Evolutionary conservation across 2,329 filamentous ascomycete species (phyloP), one percentile per base, ranked within the genome.

Genomic region (Coccinonectria pachysandricola): DNA sequence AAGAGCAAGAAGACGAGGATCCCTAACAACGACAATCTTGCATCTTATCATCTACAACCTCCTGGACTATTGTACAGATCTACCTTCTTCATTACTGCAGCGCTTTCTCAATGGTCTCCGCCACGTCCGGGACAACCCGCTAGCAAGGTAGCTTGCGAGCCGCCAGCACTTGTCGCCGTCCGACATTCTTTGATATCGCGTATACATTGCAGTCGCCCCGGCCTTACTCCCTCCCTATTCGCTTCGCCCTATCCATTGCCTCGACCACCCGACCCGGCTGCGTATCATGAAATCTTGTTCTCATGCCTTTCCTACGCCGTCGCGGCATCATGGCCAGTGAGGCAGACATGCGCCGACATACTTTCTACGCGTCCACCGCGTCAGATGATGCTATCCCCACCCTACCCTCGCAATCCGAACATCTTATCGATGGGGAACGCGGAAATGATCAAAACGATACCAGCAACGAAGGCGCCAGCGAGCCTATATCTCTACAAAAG

Each of bases 281-380:
- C 42, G 42, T 51, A 54, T 37, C 49, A 62, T 60, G 57, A 56
- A 36, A 50, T 48, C 43, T 46, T 46, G 50, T 48, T 49, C 55
- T 39, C 45, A 75, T 75, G 70, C 68, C 70, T 46, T 71, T 75
- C 43, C 59, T 74, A 56, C 70, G 70, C 57, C 69, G 69, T 53
- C 68, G 68, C 51, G 69, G 67, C 57, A 68, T 65, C 45, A 58
- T 64, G 60, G 67, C 62, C 56, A 71, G 65, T 60, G 69, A 75
- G 49, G 62, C 59, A 36, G 68, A 74, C 39, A 70, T 69, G 57
- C 65, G 66, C 49, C 65, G 65, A 27, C 67, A 68, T 42, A 62
- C 62, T 27, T 47, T 59, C 33, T 43, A 52, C 35, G 46, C 48
- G 26, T 48, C 49, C 20, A 44, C 42, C 36, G 35, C 45, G 25